Base-by-base conservation (phyloP, 2,329 filamentous ascomycete species). In the Davidsoniella virescens region DNA sequence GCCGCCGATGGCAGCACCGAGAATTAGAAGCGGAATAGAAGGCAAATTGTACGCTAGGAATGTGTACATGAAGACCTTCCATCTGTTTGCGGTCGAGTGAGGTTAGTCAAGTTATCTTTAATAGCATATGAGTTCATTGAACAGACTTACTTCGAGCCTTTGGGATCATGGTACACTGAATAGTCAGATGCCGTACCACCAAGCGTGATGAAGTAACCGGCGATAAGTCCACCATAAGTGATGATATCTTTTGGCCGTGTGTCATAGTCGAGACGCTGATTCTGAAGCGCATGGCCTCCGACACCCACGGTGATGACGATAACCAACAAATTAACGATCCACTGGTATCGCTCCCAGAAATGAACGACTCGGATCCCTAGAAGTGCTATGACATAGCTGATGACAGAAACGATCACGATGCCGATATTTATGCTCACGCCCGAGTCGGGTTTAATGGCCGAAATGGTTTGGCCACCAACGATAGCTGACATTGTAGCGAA, bases 401-500 rank as follows among this genome's bases (percentile, higher is more conserved):
- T 60, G 2, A 75, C 49, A 39, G 69, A 70, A 39, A 71, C 67
- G 41, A 80, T 70, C 33, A 76, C 72, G 52, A 80, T 79, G 10
- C 50, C 75, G 14, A 76, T 67, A 5, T 68, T 70, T 8, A 74
- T 65, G 54, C 67, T 71, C 40, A 79, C 63, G 5, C 61, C 60
- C 9, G 65, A 56, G 5, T 51, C 63, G 1, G 65, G 61, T 52
- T 67, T 66, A 33, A 75, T 61, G 1, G 70, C 68, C 1, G 71
- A 65, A 8, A 76, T 65, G 2, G 68, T 67, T 55, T 73, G 70
- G 0, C 75, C 76, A 42, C 72, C 73, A 43, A 78, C 69, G 17
- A 79, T 68, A 25, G 69, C 66, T n/a, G 70, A 70, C 38, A 78
- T 64, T 20, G 79, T 66, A 2, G 70, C 70, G 59, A 78, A 79